Evolutionary conservation across 345 rosid genomes (phyloP).

Genomic region (Acer yangbiense): DNA sequence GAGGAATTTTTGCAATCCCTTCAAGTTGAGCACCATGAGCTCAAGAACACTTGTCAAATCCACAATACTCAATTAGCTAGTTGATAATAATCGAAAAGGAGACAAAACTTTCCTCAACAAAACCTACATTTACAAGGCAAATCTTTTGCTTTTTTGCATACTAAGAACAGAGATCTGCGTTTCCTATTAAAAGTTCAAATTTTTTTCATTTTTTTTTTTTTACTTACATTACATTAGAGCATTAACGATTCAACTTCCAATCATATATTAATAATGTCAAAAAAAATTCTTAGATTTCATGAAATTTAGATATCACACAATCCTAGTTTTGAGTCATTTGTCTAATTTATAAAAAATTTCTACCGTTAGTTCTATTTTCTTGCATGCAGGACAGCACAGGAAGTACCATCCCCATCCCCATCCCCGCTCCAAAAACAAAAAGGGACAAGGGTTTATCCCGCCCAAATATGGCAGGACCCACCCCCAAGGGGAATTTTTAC

Average conservation of each 20-base stretch:
- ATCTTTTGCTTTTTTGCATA: not conserved
- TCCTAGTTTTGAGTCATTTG: not conserved
- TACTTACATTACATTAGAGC: too few species aligned
- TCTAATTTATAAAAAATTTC: not conserved
- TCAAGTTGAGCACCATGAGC: not conserved
- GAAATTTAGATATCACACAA: not conserved
- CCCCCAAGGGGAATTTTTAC: too few species aligned
- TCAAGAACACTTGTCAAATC: not conserved
- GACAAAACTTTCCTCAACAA: not conserved
- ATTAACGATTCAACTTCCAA: not conserved
- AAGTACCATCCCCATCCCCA: not conserved
- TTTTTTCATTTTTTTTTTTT: too few species aligned
- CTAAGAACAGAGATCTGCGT: not conserved
- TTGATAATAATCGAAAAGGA: not conserved
- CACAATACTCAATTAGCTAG: not conserved
- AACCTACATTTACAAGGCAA: not conserved
- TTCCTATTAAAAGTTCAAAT: too few species aligned
- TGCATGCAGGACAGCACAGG: not conserved
- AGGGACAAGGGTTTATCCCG: not conserved
- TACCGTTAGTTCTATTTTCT: not conserved
- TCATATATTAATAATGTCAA: not conserved
- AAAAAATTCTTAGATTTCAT: not conserved
- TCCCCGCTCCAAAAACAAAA: not conserved
- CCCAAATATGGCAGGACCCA: not conserved
- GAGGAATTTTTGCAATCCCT: not conserved